Conservation (phyloP, 169 alveolate genomes). For the Toxoplasma gondii region DNA sequence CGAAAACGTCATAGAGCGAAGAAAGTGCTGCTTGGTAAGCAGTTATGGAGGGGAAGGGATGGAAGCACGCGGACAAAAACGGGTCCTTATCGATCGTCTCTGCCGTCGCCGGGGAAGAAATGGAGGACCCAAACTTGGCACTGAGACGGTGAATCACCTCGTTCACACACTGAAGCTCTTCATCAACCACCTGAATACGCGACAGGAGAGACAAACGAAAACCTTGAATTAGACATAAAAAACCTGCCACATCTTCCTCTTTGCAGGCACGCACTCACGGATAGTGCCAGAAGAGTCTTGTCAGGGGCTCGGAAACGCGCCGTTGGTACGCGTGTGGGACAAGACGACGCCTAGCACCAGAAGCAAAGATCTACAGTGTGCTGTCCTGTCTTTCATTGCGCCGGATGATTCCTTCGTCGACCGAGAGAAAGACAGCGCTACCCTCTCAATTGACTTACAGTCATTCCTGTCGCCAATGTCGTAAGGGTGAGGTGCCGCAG, state of each 20-base stretch:
- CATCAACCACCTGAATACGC: conserved; percentile 4
- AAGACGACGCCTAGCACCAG: no score
- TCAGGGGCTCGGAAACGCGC: no score
- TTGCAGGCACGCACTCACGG: no score
- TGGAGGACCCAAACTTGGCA: background rate
- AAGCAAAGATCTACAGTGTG: no score
- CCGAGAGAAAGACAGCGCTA: no score
- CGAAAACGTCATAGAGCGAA: background rate
- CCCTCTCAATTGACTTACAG: background rate
- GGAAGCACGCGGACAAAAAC: background rate
- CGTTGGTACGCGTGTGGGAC: no score
- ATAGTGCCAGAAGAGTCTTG: no score
- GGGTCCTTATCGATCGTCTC: background rate
- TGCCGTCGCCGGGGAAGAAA: background rate
- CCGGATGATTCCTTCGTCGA: no score
- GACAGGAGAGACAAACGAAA: background rate
- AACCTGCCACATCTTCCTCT: no score
- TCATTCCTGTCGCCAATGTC: conserved; percentile 24
- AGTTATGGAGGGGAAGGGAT: background rate
- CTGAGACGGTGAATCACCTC: background rate
- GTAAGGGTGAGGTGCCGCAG: conserved; percentile 6
- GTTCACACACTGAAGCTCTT: conserved; percentile 35
- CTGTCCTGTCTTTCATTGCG: no score
- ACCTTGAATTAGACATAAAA: no score
- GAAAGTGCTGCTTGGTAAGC: background rate